A percentile compares a stretch with the other conserved stretches of the same genome.
These are phyloP conservation scores for Linnemannia exigua DNA, from an alignment of 192 early-diverging fungal genomes.

Conservation along the genomic window DNA sequence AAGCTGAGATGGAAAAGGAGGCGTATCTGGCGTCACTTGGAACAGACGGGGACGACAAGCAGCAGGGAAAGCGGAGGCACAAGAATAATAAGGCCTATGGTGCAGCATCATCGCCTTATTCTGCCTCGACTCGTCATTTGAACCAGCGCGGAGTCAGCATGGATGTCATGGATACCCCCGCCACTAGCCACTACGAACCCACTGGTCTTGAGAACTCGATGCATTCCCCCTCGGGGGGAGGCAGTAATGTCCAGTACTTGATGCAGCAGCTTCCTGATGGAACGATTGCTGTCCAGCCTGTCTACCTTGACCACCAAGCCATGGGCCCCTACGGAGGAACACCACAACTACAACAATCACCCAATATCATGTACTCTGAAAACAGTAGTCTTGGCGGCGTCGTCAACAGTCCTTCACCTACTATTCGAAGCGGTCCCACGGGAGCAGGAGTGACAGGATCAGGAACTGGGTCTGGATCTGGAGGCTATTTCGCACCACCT, in stretches of 20 bases:
- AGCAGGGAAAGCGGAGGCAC: background rate
- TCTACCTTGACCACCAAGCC: conserved; percentile 43
- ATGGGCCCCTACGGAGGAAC: background rate
- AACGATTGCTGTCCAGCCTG: conserved; percentile 49
- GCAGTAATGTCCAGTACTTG: conserved; percentile 32
- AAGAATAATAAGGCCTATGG: conserved; percentile 22
- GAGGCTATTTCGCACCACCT: conserved; percentile 14
- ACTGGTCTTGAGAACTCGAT: background rate
- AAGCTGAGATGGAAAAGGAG: conserved; percentile 44
- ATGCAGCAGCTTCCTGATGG: conserved; percentile 56
- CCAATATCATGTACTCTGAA: conserved; percentile 49
- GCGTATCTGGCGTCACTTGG: conserved; percentile 37
- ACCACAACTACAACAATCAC: conserved; percentile 19
- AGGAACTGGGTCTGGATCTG: conserved; percentile 4
- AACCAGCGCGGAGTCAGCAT: conserved; percentile 10
- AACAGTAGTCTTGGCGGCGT: conserved; percentile 30
- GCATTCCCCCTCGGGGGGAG: background rate
- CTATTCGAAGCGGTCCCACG: background rate
- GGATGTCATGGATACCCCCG: conserved; percentile 9
- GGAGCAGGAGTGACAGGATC: background rate
- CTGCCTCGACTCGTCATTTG: conserved; percentile 17
- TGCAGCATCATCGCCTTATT: background rate
- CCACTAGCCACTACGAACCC: conserved; percentile 5
- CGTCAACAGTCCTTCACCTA: background rate
- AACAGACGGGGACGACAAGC: conserved; percentile 8